Evolutionary conservation across 169 alveolate species (phyloP).

Genomic region (Amoebophrya sp.): DNA sequence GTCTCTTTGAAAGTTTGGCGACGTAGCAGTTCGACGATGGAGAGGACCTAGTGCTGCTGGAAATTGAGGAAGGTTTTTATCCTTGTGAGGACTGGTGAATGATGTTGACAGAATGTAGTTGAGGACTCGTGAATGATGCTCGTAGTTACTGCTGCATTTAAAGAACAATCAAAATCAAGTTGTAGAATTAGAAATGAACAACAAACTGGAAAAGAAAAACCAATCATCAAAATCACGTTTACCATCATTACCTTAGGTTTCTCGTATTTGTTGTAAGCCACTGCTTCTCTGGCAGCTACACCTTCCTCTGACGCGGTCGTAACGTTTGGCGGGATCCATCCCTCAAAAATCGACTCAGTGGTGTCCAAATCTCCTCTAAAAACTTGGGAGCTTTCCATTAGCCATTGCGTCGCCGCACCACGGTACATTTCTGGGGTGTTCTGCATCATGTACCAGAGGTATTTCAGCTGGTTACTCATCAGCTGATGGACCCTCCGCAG

Average conservation of each 20-base stretch:
- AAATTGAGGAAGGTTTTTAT: not conserved
- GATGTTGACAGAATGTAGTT: too few species aligned
- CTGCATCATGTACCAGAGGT: conserved; percentile 8
- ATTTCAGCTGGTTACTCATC: not conserved
- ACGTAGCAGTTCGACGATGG: conserved; percentile 17
- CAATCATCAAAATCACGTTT: not conserved
- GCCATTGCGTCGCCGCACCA: conserved; percentile 9
- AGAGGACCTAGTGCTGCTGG: not conserved
- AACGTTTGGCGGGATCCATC: not conserved
- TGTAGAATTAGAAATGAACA: too few species aligned
- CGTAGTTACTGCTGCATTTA: too few species aligned
- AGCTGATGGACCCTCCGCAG: conserved; percentile 5
- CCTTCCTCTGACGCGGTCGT: not conserved
- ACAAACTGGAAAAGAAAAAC: not conserved
- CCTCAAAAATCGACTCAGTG: not conserved
- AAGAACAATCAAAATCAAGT: too few species aligned
- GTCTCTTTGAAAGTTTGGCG: not conserved
- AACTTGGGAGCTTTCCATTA: not conserved
- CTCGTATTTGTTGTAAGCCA: not conserved
- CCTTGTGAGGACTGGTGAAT: too few species aligned
- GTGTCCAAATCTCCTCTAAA: conserved; percentile 1
- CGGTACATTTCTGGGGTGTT: conserved; percentile 21
- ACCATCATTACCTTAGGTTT: not conserved
- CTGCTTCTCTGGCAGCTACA: too few species aligned
- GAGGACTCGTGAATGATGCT: too few species aligned